A percentile compares a stretch with the other conserved stretches of the same genome.
Conservation (phyloP, 805 yeast genomes). For the Saccharomyces mikatae region DNA sequence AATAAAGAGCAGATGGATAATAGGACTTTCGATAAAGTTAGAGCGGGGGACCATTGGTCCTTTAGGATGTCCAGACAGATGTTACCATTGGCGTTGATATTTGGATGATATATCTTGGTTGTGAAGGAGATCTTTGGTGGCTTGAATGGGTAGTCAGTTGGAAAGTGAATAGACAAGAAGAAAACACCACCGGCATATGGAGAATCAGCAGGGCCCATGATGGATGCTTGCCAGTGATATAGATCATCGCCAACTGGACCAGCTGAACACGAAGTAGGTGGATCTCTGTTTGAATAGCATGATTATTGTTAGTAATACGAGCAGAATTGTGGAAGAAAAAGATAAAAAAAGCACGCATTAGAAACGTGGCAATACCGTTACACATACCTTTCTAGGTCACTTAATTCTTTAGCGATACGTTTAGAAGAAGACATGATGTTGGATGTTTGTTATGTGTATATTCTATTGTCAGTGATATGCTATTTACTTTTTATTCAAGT, state of each 20-base stretch:
- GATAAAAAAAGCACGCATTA: neutral
- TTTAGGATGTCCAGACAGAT: constrained; percentile 94
- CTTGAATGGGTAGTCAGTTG: constrained; percentile 97
- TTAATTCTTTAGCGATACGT: constrained; percentile 92
- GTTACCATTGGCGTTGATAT: constrained; percentile 91
- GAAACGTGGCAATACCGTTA: neutral
- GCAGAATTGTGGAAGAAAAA: neutral
- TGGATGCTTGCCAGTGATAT: constrained; percentile 99
- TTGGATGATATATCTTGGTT: constrained; percentile 95
- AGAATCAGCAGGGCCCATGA: constrained; percentile 97
- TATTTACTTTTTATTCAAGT: neutral
- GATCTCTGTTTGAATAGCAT: constrained; percentile 57
- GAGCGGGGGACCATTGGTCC: constrained; percentile 98
- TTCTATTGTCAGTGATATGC: neutral
- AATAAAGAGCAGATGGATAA: constrained; percentile 90
- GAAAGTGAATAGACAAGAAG: constrained; percentile 93
- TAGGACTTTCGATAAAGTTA: constrained; percentile 90
- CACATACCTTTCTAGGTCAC: constrained; percentile 87
- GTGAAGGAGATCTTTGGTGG: constrained; percentile 93
- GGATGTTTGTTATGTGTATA: neutral
- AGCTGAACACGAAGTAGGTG: constrained; percentile 97
- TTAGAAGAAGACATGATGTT: constrained; percentile 65
- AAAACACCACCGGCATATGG: constrained; percentile 88
- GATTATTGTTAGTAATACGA: constrained; percentile 8
- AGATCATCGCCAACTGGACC: constrained; percentile 98